phyloP scores from a whole-genome alignment of 495 filamentous ascomycete species.

The Aspergillus sclerotiicarbonarius region DNA sequence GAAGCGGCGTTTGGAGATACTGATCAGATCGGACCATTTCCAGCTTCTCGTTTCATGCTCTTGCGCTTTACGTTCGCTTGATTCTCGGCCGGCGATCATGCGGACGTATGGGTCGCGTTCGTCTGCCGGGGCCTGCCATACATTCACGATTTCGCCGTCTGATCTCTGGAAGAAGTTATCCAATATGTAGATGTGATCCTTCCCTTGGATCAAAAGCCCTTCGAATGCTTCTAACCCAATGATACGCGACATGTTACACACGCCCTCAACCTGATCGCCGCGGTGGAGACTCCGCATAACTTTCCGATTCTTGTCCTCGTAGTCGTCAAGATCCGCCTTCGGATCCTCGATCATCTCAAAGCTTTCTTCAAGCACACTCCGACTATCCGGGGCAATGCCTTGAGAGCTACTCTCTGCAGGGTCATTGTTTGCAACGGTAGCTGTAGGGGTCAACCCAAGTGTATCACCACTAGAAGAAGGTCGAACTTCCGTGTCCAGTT shows the following conservation, averaged over 20 bases:
- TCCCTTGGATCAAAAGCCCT: conserved; percentile 90
- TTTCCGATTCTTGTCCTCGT: conserved; percentile 95
- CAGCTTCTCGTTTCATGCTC: conserved; percentile 85
- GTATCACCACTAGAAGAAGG: conserved; percentile 32
- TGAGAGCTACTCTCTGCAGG: conserved; percentile 24
- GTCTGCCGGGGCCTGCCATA: conserved; percentile 86
- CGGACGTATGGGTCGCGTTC: conserved; percentile 94
- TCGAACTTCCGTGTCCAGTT: conserved; percentile 36
- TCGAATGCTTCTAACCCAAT: conserved; percentile 90
- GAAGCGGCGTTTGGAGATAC: conserved; percentile 94
- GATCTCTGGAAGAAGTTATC: conserved; percentile 92
- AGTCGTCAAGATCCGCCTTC: conserved; percentile 76
- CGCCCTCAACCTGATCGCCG: conserved; percentile 87
- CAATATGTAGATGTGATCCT: conserved; percentile 86
- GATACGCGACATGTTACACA: conserved; percentile 92
- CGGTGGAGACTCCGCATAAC: conserved; percentile 93
- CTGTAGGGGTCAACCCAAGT: conserved; percentile 30
- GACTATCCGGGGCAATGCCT: conserved; percentile 45
- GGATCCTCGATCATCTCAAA: conserved; percentile 94
- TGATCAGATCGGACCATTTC: conserved; percentile 92
- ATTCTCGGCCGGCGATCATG: conserved; percentile 80
- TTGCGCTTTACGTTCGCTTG: conserved; percentile 54
- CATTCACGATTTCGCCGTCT: conserved; percentile 94
- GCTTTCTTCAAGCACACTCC: conserved; percentile 66
- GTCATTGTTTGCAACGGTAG: conserved; percentile 30